Percentiles rank a stretch among this genome's conserved stretches.
These are phyloP conservation scores for Eucalyptus regnans DNA, from an alignment of 345 rosid genomes.

Conservation along the genomic window DNA sequence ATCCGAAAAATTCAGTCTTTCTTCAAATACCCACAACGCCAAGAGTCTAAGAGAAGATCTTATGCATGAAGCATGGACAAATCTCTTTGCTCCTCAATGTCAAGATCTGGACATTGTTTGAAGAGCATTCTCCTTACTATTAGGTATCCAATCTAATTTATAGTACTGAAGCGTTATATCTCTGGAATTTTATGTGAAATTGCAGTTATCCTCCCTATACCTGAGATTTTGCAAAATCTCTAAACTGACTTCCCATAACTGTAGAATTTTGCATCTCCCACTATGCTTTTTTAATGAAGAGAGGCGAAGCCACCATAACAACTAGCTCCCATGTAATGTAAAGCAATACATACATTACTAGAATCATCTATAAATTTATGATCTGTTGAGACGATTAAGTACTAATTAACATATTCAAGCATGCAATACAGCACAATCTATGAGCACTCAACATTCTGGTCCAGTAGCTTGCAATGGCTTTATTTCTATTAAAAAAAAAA, in stretches of 20 bases:
- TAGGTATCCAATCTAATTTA: background rate
- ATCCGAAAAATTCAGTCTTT: background rate
- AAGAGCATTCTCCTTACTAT: background rate
- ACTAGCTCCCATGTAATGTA: background rate
- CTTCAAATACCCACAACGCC: background rate
- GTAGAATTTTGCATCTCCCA: background rate
- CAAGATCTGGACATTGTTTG: background rate
- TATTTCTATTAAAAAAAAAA: background rate
- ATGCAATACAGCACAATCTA: background rate
- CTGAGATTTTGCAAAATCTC: background rate
- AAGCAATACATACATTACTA: too few species aligned
- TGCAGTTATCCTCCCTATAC: background rate
- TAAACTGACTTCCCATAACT: background rate
- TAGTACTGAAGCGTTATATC: background rate
- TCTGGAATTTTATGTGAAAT: too few species aligned
- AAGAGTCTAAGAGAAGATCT: background rate
- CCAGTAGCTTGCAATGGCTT: background rate
- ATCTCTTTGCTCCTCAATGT: background rate
- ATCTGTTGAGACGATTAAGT: background rate
- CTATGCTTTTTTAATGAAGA: background rate
- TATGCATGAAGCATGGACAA: background rate
- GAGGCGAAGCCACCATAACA: background rate
- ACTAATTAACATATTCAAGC: background rate
- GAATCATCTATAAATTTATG: background rate
- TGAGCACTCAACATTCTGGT: background rate